Evolutionary conservation across 768 basidiomycete species (phyloP).

Genomic region (Podaxis sp.): DNA sequence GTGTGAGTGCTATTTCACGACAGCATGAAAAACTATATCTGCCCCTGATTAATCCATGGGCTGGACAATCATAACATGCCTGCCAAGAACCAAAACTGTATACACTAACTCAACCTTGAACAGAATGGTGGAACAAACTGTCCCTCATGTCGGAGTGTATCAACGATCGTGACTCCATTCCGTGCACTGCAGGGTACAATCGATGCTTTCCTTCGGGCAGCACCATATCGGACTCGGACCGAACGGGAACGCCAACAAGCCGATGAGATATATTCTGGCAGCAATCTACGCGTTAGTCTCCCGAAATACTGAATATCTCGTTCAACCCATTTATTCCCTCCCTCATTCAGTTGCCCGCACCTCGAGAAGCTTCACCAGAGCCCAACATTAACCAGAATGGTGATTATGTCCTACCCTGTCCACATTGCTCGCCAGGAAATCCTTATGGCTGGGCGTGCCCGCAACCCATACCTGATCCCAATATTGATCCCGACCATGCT

Average conservation of each 20-base stretch:
- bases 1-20: constrained; percentile 48
- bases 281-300: constrained; percentile 57
- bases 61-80: neutral
- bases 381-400: constrained; percentile 62
- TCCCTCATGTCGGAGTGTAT: constrained; percentile 74
- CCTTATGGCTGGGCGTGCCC: constrained; percentile 79
- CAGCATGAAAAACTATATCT: neutral
- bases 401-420: constrained; percentile 76
- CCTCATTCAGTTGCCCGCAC: constrained; percentile 61
- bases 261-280: constrained; percentile 73
- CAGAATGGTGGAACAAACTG: constrained; percentile 86
- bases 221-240: constrained; percentile 65
- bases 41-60: neutral
- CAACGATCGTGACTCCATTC: constrained; percentile 68
- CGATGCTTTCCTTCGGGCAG: constrained; percentile 68
- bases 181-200: constrained; percentile 71
- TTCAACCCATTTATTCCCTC: neutral
- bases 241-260: constrained; percentile 77
- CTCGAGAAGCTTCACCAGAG: constrained; percentile 75
- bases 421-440: constrained; percentile 71
- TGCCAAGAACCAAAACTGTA: neutral
- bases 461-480: constrained; percentile 75
- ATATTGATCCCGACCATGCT: constrained; percentile 62
- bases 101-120: constrained; percentile 15
- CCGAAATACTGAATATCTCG: neutral